phyloP scores from a whole-genome alignment of 805 yeast genomes.

The Metschnikowia santaceciliae region DNA sequence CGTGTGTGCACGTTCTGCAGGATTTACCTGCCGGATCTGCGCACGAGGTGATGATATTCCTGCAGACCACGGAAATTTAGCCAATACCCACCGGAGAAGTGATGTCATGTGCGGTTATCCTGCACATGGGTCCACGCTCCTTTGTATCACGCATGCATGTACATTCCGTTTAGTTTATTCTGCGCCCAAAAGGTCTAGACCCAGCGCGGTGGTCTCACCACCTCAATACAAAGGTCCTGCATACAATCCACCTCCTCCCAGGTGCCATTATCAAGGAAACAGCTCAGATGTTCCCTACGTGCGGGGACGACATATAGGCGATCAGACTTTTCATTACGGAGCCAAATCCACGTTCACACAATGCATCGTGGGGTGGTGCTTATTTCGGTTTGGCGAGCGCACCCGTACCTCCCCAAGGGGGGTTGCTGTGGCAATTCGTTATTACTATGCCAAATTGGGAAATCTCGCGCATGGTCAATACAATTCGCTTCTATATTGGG shows the following conservation, averaged over 20 bases:
- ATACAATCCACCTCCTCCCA: neutral
- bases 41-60: neutral
- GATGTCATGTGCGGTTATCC: neutral
- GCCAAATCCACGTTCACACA: no score
- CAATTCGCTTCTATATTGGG: neutral
- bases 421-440: no score
- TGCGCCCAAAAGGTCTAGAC: conserved; percentile 1
- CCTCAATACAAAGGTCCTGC: neutral
- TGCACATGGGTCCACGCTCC: neutral
- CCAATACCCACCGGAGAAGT: neutral
- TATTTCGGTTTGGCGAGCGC: neutral
- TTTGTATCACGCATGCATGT: neutral
- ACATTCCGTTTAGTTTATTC: neutral
- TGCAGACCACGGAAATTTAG: neutral
- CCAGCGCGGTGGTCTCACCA: neutral
- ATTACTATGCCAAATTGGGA: neutral
- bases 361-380: no score
- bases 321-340: no score
- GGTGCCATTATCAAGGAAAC: neutral
- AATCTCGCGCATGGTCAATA: neutral
- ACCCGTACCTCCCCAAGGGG: neutral
- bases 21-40: neutral
- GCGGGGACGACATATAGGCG: neutral
- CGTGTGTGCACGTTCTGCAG: neutral
- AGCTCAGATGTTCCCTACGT: neutral